These are phyloP conservation scores for Corchorus capsularis DNA, from an alignment of 345 rosid genomes.

Conservation along the genomic window DNA sequence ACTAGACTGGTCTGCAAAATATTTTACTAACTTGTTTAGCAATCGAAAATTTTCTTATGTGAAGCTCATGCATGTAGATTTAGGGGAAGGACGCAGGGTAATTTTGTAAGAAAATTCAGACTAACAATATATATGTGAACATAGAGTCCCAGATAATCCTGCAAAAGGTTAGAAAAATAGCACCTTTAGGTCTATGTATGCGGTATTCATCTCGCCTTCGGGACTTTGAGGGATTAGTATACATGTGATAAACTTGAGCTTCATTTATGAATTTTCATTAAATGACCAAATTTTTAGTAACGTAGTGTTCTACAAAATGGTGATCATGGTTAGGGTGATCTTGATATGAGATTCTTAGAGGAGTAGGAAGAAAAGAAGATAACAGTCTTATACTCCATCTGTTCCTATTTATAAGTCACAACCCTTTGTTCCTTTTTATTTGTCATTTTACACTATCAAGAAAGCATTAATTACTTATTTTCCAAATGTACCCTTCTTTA, in stretches of 20 bases:
- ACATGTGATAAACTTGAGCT: not conserved
- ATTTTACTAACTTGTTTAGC: not conserved
- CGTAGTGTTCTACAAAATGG: conserved; percentile 4
- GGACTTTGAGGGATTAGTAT: not conserved
- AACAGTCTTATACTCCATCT: not conserved
- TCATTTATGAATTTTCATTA: not conserved
- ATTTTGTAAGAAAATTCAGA: not conserved
- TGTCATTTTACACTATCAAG: too few species aligned
- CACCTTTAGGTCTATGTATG: not conserved
- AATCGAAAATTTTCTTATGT: not conserved
- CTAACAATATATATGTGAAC: not conserved
- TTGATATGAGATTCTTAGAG: not conserved
- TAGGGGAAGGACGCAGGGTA: not conserved
- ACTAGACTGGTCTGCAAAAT: not conserved
- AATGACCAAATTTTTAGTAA: not conserved
- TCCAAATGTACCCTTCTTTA: too few species aligned
- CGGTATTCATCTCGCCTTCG: not conserved
- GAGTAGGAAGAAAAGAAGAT: not conserved
- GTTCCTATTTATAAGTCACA: too few species aligned
- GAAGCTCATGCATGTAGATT: not conserved
- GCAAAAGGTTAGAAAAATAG: not conserved
- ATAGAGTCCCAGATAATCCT: not conserved
- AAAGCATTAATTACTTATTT: too few species aligned
- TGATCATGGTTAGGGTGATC: not conserved
- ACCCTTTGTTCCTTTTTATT: too few species aligned